Evolutionary conservation across 2,329 filamentous ascomycete genomes (phyloP).

Genomic region (Didymella glomerata): DNA sequence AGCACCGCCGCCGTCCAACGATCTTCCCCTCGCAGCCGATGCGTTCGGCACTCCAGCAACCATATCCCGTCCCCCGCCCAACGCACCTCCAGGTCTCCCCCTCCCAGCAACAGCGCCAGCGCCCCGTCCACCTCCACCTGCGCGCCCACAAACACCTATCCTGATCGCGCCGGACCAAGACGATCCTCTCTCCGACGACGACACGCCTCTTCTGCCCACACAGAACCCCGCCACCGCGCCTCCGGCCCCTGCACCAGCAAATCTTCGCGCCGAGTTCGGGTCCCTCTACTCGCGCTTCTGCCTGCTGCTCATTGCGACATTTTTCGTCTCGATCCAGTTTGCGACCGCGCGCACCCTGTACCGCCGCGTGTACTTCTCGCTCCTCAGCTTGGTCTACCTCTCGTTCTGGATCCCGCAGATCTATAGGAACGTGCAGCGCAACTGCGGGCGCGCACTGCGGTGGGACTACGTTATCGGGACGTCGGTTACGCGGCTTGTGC

Average conservation of each 20-base stretch:
- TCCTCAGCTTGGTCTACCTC: conserved; percentile 76
- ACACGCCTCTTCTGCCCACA: conserved; percentile 26
- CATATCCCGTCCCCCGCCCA: conserved; percentile 24
- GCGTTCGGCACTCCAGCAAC: conserved; percentile 15
- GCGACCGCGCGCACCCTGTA: conserved; percentile 63
- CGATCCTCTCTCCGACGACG: conserved; percentile 50
- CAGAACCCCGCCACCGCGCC: conserved; percentile 42
- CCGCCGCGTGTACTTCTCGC: conserved; percentile 65
- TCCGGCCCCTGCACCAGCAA: conserved; percentile 24
- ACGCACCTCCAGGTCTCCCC: conserved; percentile 51
- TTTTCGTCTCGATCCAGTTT: conserved; percentile 68
- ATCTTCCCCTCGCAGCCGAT: conserved; percentile 19
- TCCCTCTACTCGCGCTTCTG: conserved; percentile 70
- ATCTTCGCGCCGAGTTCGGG: conserved; percentile 59
- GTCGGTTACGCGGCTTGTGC: conserved; percentile 77
- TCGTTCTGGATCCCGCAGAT: conserved; percentile 96
- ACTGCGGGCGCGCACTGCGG: conserved; percentile 87
- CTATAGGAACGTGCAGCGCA: conserved; percentile 85
- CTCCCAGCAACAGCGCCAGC: conserved; percentile 22
- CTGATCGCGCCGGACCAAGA: conserved; percentile 69
- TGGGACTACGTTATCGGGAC: conserved; percentile 92
- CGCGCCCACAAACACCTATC: conserved; percentile 60
- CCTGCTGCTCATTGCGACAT: conserved; percentile 64
- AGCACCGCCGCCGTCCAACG: conserved; percentile 14
- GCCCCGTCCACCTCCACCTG: not conserved